These are phyloP conservation scores for Alternaria angustiovoidea DNA, from an alignment of 2,329 filamentous ascomycete genomes.

Conservation along the genomic window DNA sequence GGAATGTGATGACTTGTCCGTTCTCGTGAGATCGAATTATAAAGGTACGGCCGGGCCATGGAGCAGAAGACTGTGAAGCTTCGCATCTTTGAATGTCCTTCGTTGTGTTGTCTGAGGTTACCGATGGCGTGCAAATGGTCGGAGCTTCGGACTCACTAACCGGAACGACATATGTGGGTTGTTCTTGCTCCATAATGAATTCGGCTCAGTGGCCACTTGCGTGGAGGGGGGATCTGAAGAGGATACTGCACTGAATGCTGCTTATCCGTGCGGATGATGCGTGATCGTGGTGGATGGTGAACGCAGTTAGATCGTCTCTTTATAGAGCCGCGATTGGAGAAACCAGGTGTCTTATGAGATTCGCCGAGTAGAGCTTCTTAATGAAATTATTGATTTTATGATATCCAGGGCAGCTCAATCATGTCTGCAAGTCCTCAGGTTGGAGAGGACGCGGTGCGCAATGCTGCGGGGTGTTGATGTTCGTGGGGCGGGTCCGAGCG, in stretches of 20 bases:
- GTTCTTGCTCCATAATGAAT: constrained; percentile 8
- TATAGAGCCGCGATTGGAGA: background rate
- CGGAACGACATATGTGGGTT: background rate
- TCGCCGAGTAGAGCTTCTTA: background rate
- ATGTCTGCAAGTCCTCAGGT: background rate
- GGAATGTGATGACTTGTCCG: constrained; percentile 41
- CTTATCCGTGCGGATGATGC: background rate
- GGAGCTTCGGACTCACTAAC: constrained; percentile 8
- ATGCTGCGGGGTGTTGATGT: background rate
- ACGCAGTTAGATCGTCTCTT: background rate
- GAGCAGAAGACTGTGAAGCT: constrained; percentile 14
- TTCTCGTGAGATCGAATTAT: constrained; percentile 42
- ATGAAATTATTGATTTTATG: background rate
- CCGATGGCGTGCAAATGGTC: constrained; percentile 11
- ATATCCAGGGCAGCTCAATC: background rate
- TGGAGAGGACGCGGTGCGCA: background rate
- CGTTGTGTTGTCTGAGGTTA: constrained; percentile 12
- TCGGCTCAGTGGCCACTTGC: background rate
- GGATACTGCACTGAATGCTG: background rate
- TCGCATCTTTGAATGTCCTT: background rate
- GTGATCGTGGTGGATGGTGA: background rate
- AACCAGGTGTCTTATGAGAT: background rate
- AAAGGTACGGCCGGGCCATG: constrained; percentile 40
- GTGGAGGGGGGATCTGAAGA: background rate
- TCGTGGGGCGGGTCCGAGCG: background rate